Evolutionary conservation across 148 eudicot genomes (phyloP).

Genomic region (Oxyria digyna): DNA sequence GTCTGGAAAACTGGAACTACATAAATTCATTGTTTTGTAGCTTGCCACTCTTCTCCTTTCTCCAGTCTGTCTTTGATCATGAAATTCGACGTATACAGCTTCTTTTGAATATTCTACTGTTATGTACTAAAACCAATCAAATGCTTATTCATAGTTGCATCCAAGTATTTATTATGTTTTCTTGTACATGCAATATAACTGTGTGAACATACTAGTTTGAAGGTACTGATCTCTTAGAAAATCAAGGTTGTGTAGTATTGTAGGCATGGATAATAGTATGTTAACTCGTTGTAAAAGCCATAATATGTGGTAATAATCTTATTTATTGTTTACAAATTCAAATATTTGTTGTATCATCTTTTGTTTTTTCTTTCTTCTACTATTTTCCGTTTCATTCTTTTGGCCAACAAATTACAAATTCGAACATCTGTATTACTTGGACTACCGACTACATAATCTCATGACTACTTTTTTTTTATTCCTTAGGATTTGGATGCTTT

Average conservation of each 20-base stretch:
- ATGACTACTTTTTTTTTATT: conserved; percentile 7
- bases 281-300: neutral
- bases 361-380: neutral
- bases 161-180: neutral
- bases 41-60: neutral
- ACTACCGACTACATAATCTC: neutral
- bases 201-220: neutral
- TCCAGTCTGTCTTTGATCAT: neutral
- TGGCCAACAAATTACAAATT: too few relatives aligned
- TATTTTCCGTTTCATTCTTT: neutral
- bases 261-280: neutral
- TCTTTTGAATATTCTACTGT: too few relatives aligned
- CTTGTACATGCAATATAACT: neutral
- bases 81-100: too few relatives aligned
- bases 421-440: too few relatives aligned
- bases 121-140: too few relatives aligned
- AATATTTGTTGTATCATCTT: neutral
- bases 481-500: conserved; percentile 97
- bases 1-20: neutral
- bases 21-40: neutral
- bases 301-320: neutral
- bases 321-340: neutral
- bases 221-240: neutral
- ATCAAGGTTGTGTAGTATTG: neutral
- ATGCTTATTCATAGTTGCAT: neutral